Evolutionary conservation across 306 rosid genomes (phyloP), one percentile per base, ranked within the genome.

Genomic region (Argentina anserina): DNA sequence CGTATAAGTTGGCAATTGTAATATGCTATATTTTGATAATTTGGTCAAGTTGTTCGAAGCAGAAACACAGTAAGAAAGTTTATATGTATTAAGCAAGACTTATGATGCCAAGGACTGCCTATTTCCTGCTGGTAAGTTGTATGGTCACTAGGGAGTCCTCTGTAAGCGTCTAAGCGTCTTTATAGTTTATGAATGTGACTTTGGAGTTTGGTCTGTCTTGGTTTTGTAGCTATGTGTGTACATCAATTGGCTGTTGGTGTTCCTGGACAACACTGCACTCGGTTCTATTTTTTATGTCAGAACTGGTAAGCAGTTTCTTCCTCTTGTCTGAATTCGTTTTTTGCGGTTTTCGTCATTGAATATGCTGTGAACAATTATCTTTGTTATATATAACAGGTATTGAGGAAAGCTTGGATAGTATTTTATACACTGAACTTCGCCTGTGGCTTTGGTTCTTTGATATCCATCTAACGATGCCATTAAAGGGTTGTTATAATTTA

Each of bases 391-490:
- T 46, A 37, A 10, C 11, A 68, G 75, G 28, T 39, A 25, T 12
- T 55, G 11, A 56, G 63, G 11, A 50, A n/a, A n/a, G n/a, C n/a
- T n/a, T n/a, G n/a, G n/a, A n/a, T n/a, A 33, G 46, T 4, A 58
- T 36, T 58, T 58, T 58, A 13, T 14, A 58, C 37, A 3, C n/a
- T 58, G 4, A 58, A 28, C n/a, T 26, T 29, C 3, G 61, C 25
- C 13, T 42, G 7, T 52, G 43, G 41, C 53, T 23, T 20, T 69
- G 50, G 55, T 39, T 69, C 31, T 41, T 39, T 31, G 42, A 23
- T 28, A n/a, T 69, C 79, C 56, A 66, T 64, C 78, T n/a, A 28
- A 37, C 36, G 65, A 53, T 69, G 80, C 77, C 71, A 61, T 61
- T 76, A 67, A 66, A 67, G 34, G 31, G 56, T 76, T 62, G 69